Percentiles rank a stretch among this genome's conserved stretches.
phyloP scores from a whole-genome alignment of 2,329 filamentous ascomycete species.

The Trichoderma cornu-damae region DNA sequence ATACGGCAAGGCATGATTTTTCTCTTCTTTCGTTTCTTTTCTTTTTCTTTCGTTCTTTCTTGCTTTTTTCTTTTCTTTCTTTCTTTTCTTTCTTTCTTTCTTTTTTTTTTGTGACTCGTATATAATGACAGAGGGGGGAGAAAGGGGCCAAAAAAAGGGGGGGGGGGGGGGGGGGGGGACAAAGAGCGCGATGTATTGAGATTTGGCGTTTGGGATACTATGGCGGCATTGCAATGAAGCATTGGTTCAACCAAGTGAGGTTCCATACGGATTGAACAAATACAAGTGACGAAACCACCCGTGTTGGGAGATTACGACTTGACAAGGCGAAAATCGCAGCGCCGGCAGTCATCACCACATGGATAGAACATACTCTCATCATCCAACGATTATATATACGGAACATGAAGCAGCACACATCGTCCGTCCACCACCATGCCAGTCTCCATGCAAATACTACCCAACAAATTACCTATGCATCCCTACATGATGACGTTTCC shows the following conservation, averaged over 20 bases:
- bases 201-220: constrained; percentile 6
- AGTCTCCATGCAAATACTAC: neutral
- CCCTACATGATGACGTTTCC: neutral
- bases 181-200: neutral
- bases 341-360: no score
- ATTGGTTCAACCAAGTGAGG: neutral
- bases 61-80: no score
- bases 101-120: no score
- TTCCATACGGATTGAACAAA: neutral
- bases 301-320: no score
- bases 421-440: neutral
- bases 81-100: no score
- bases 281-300: no score
- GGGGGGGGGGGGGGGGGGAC: neutral
- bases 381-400: neutral
- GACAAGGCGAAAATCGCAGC: no score
- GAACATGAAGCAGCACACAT: neutral
- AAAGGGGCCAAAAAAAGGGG: neutral
- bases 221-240: constrained; percentile 13
- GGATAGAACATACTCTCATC: neutral
- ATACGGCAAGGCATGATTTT: neutral
- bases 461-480: neutral
- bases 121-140: neutral
- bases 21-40: no score
- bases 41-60: no score